phyloP scores from a whole-genome alignment of 768 basidiomycete species.

The Tulasnella sp. region DNA sequence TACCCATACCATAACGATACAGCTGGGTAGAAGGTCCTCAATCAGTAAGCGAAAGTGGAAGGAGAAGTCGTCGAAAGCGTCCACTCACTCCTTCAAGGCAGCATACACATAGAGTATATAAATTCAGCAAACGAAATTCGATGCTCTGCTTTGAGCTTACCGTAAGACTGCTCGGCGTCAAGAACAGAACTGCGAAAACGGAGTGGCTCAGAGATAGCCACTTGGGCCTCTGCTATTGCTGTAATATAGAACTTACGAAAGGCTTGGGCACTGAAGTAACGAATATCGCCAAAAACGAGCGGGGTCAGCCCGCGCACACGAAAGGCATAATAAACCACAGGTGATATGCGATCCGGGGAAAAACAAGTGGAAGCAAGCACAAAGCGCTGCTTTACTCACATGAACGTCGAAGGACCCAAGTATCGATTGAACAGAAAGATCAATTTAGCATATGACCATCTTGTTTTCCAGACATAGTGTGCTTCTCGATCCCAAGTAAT shows the following conservation, averaged over 20 bases:
- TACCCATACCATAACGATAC: not conserved
- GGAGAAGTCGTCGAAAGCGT: not conserved
- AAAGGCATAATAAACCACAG: too few relatives aligned
- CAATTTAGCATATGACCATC: constrained; percentile 1
- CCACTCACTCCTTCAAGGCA: not conserved
- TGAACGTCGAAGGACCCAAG: not conserved
- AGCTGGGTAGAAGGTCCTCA: not conserved
- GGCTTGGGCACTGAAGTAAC: too few relatives aligned
- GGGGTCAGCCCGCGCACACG: too few relatives aligned
- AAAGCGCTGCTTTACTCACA: not conserved
- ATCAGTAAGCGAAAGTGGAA: not conserved
- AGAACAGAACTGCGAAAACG: not conserved
- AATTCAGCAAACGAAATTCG: not conserved
- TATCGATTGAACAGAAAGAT: constrained; percentile 1
- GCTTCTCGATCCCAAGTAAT: constrained; percentile 14
- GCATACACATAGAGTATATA: too few relatives aligned
- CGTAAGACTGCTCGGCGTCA: not conserved
- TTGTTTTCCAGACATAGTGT: constrained; percentile 18
- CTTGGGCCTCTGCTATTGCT: too few relatives aligned
- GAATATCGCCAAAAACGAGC: too few relatives aligned
- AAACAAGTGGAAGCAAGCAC: too few relatives aligned
- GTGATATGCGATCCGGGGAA: not conserved
- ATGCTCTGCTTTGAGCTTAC: not conserved
- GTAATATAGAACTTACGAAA: too few relatives aligned
- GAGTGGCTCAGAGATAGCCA: too few relatives aligned